These are phyloP conservation scores for Panicum miliaceum DNA, from an alignment of 176 grass and related monocot species.

Conservation along the genomic window DNA sequence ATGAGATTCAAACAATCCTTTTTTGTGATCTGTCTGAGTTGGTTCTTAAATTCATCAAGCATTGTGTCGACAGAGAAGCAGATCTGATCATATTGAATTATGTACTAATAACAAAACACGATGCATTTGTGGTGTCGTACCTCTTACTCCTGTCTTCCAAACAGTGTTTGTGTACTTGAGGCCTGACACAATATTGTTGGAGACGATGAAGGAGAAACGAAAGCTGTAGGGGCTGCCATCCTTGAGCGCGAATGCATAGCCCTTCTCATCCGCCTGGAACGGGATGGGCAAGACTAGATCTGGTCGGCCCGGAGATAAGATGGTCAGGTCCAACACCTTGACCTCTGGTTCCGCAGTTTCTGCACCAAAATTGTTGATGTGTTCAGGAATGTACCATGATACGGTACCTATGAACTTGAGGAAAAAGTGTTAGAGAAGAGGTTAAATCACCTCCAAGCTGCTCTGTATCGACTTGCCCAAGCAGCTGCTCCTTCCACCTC, in stretches of 20 bases:
- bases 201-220: conserved; percentile 75
- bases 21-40: not conserved
- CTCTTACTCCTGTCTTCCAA: conserved; percentile 87
- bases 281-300: conserved; percentile 78
- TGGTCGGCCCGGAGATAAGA: conserved; percentile 58
- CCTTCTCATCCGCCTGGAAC: conserved; percentile 68
- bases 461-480: conserved; percentile 74
- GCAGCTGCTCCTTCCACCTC: conserved; percentile 93
- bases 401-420: not conserved
- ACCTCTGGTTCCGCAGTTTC: conserved; percentile 83
- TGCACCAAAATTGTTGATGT: conserved; percentile 25
- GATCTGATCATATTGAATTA: not conserved
- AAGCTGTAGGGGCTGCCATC: conserved; percentile 87
- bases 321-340: conserved; percentile 77
- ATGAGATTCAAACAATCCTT: not conserved
- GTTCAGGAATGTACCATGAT: not conserved
- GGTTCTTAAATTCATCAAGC: not conserved
- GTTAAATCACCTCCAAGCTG: conserved; percentile 65
- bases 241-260: conserved; percentile 79
- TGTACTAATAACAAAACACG: conserved; percentile 5
- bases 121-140: conserved; percentile 38
- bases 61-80: not conserved
- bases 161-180: conserved; percentile 92
- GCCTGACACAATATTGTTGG: conserved; percentile 89
- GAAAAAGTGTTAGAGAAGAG: not conserved